Conservation (phyloP, 306 rosid genomes). For the Sesbania bispinosa region DNA sequence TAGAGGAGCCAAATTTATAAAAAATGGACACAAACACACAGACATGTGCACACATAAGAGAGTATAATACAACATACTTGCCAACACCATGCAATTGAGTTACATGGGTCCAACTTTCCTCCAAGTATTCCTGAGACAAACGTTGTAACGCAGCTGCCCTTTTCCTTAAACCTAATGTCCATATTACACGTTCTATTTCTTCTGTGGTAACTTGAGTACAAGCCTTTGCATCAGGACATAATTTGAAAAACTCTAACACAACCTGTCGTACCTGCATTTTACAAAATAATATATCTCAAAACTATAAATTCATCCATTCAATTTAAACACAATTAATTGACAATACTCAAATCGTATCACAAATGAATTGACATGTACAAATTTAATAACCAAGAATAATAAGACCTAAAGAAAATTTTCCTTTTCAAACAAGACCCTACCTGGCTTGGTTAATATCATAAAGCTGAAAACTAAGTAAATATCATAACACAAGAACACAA, state of each 20-base stretch:
- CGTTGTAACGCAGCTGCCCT: constrained; percentile 47
- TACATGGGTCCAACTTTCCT: constrained; percentile 61
- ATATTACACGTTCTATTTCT: constrained; percentile 49
- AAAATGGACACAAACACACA: too few species aligned
- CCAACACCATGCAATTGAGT: constrained; percentile 73
- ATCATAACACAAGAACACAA: too few species aligned
- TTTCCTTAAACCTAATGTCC: constrained; percentile 49
- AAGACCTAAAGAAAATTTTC: too few species aligned
- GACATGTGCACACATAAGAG: too few species aligned
- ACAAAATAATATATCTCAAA: constrained; percentile 4
- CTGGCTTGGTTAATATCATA: too few species aligned
- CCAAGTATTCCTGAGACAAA: constrained; percentile 54
- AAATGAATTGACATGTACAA: too few species aligned
- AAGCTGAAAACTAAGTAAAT: too few species aligned
- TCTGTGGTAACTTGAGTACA: constrained; percentile 36
- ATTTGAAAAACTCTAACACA: constrained; percentile 38
- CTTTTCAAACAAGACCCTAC: too few species aligned
- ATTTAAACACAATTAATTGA: too few species aligned
- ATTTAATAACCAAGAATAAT: too few species aligned
- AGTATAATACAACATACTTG: constrained; percentile 36
- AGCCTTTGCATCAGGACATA: constrained; percentile 65
- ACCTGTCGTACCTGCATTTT: constrained; percentile 40
- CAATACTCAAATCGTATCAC: too few species aligned
- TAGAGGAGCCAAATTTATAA: too few species aligned
- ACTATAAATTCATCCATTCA: background rate